Percentiles rank a stretch among this genome's conserved stretches.
Conservation (phyloP, 495 filamentous ascomycete genomes). For the Xylaria bambusicola region DNA sequence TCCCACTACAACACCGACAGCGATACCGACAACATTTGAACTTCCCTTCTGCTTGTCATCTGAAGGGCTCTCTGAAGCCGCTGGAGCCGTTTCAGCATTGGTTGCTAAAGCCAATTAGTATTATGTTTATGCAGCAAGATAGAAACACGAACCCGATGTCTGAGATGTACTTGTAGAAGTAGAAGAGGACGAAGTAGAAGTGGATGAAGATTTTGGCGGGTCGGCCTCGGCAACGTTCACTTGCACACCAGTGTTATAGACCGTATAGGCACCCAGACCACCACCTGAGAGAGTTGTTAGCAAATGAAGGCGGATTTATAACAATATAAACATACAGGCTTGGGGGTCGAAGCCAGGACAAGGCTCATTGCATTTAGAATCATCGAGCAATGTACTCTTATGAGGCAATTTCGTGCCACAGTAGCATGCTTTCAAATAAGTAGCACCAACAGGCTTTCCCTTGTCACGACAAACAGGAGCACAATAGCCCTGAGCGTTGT, state of each 20-base stretch:
- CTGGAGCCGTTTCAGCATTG: background rate
- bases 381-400: slow-evolving; percentile 42
- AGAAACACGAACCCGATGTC: slow-evolving; percentile 12
- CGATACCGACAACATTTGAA: slow-evolving; percentile 66
- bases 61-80: background rate
- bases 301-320: background rate
- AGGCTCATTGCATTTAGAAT: slow-evolving; percentile 53
- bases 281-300: slow-evolving; percentile 54
- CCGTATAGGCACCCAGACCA: slow-evolving; percentile 43
- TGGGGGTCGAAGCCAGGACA: slow-evolving; percentile 58
- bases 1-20: slow-evolving; percentile 84
- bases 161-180: slow-evolving; percentile 20
- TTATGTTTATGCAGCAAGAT: background rate
- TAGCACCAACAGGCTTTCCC: slow-evolving; percentile 21
- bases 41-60: background rate
- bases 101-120: slow-evolving; percentile 10
- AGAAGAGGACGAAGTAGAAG: slow-evolving; percentile 18
- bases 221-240: slow-evolving; percentile 32
- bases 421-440: slow-evolving; percentile 49
- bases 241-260: slow-evolving; percentile 55
- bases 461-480: slow-evolving; percentile 18
- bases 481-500: slow-evolving; percentile 30
- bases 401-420: slow-evolving; percentile 65
- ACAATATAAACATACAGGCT: slow-evolving; percentile 55
- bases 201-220: slow-evolving; percentile 24